phyloP scores from a whole-genome alignment of 306 rosid species.

The Geum urbanum region DNA sequence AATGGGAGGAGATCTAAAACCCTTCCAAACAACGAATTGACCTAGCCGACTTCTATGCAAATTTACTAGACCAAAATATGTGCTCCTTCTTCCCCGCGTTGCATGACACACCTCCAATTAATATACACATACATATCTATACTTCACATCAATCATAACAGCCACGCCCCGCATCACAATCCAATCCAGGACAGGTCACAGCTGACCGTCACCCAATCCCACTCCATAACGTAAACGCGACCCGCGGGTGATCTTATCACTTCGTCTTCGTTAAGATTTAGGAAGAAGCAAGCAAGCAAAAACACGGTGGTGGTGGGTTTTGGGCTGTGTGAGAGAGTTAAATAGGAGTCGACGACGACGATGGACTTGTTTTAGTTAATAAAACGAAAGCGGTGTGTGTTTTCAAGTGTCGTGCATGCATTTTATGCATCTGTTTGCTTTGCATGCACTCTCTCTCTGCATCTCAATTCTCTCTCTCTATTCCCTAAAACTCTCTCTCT shows the following conservation, averaged over 20 bases:
- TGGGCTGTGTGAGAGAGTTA: neutral
- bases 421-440: conserved; percentile 73
- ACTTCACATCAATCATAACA: neutral
- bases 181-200: conserved; percentile 14
- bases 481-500: conserved; percentile 17
- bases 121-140: neutral
- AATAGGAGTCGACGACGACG: no score
- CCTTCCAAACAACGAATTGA: neutral
- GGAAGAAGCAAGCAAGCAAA: neutral
- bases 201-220: neutral
- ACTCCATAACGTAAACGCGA: conserved; percentile 8
- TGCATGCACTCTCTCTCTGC: conserved; percentile 72
- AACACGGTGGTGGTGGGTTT: neutral
- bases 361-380: no score
- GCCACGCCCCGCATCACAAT: neutral
- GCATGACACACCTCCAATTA: neutral
- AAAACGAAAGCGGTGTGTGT: conserved; percentile 44
- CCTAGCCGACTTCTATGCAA: neutral
- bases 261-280: conserved; percentile 9
- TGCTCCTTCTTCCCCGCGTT: neutral
- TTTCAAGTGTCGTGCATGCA: conserved; percentile 99
- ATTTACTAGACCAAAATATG: neutral
- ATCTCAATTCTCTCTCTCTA: conserved; percentile 18
- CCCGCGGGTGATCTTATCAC: conserved; percentile 26
- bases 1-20: no score